phyloP scores from a whole-genome alignment of 208 protist genomes.

The Herpetomonas tarakana region DNA sequence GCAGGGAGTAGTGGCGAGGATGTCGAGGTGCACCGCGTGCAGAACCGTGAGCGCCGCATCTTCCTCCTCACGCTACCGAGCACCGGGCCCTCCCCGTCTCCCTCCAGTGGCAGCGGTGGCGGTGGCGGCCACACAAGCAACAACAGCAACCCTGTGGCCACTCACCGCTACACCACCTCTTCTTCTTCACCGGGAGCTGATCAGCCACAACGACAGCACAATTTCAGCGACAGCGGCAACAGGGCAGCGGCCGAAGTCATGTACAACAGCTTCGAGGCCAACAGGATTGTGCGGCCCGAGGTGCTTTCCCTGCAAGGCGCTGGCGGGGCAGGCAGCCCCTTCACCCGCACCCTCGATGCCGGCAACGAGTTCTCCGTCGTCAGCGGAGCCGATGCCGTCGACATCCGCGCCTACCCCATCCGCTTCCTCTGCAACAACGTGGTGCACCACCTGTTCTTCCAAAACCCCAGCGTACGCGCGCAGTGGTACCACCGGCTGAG shows the following conservation, averaged over 20 bases:
- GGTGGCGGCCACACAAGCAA: too few relatives aligned
- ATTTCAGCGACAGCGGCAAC: too few relatives aligned
- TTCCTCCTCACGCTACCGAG: not conserved
- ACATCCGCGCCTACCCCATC: slow-evolving; percentile 45
- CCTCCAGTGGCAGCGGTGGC: too few relatives aligned
- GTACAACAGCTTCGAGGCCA: slow-evolving; percentile 13
- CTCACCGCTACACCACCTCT: too few relatives aligned
- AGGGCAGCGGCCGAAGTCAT: not conserved
- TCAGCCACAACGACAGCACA: too few relatives aligned
- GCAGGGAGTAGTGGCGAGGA: not conserved
- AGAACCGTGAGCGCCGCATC: not conserved
- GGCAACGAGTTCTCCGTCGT: not conserved
- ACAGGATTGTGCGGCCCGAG: slow-evolving; percentile 17
- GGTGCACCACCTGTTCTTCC: slow-evolving; percentile 70
- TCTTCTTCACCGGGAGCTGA: too few relatives aligned
- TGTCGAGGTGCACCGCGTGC: not conserved
- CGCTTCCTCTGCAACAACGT: slow-evolving; percentile 38
- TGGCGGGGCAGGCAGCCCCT: not conserved
- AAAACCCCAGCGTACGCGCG: slow-evolving; percentile 35
- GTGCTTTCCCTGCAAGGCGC: slow-evolving; percentile 20
- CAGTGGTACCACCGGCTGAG: slow-evolving; percentile 41
- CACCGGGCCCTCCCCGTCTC: too few relatives aligned
- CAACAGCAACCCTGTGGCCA: too few relatives aligned
- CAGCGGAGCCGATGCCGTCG: slow-evolving; percentile 1
- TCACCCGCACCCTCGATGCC: not conserved